phyloP scores from a whole-genome alignment of 306 rosid species.

The Castanea crenata region DNA sequence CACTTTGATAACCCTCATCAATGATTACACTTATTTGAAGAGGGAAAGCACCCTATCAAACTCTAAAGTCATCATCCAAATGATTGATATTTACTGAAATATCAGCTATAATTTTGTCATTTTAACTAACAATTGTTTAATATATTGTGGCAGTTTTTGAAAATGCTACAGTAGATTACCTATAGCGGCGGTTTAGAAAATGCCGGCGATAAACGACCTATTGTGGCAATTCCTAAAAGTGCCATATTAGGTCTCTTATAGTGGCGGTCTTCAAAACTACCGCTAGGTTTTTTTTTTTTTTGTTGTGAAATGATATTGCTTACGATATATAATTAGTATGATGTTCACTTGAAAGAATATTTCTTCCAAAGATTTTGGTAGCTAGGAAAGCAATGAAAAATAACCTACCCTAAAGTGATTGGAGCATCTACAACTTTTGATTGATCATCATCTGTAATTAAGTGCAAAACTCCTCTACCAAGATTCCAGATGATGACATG shows the following conservation, averaged over 20 bases:
- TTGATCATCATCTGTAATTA: constrained; percentile 52
- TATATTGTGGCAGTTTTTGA: not conserved
- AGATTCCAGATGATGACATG: constrained; percentile 62
- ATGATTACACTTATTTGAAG: not conserved
- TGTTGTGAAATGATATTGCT: not conserved
- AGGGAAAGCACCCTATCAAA: not conserved
- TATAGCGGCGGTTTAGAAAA: too few relatives aligned
- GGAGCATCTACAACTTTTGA: constrained; percentile 29
- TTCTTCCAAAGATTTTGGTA: not conserved
- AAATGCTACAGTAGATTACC: too few relatives aligned
- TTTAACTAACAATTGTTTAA: not conserved
- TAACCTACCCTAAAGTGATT: constrained; percentile 72
- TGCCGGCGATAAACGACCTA: too few relatives aligned
- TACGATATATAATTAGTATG: not conserved
- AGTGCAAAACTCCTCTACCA: constrained; percentile 81
- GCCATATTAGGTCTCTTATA: too few relatives aligned
- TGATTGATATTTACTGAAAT: too few relatives aligned
- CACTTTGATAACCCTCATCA: not conserved
- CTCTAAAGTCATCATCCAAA: too few relatives aligned
- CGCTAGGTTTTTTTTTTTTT: too few relatives aligned
- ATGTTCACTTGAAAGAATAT: not conserved
- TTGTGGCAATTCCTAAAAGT: too few relatives aligned
- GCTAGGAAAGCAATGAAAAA: not conserved
- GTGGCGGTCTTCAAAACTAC: too few relatives aligned
- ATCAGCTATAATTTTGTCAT: not conserved